These are phyloP conservation scores for Epichloe amarillans DNA, from an alignment of 2,329 filamentous ascomycete species.

Conservation along the genomic window DNA sequence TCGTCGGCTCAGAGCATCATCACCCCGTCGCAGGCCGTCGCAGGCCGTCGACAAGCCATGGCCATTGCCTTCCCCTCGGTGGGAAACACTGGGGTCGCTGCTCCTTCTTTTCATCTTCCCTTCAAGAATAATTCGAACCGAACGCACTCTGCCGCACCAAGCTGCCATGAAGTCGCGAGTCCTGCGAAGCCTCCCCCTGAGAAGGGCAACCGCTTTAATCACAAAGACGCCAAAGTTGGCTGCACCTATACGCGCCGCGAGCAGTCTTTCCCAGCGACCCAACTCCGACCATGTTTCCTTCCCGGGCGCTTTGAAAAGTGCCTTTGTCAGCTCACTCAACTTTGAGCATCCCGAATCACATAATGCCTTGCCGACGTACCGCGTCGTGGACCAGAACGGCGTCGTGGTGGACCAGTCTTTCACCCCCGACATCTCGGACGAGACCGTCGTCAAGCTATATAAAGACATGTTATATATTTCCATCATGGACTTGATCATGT, in stretches of 20 bases:
- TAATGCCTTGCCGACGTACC: conserved; percentile 76
- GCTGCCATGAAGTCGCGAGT: conserved; percentile 21
- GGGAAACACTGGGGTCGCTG: not conserved
- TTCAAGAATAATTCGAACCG: no score
- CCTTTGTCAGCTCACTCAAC: conserved; percentile 68
- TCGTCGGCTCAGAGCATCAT: conserved; percentile 20
- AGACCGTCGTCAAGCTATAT: conserved; percentile 45
- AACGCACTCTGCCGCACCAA: not conserved
- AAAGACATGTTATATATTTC: conserved; percentile 54
- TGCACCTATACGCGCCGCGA: conserved; percentile 23
- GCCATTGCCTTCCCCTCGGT: not conserved
- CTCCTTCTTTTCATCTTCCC: not conserved
- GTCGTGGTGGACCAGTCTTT: conserved; percentile 63
- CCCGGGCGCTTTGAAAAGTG: conserved; percentile 88
- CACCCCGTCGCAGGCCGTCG: conserved; percentile 4
- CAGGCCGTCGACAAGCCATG: conserved; percentile 3
- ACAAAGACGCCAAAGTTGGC: conserved; percentile 11
- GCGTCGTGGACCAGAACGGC: conserved; percentile 82
- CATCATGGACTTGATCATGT: conserved; percentile 96
- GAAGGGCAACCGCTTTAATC: conserved; percentile 12
- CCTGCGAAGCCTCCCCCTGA: conserved; percentile 17
- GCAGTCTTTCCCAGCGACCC: conserved; percentile 42
- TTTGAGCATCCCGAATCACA: conserved; percentile 64
- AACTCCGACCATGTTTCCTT: conserved; percentile 54
- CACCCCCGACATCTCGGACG: conserved; percentile 54